Evolutionary conservation across 805 yeast species (phyloP).

Genomic region (Kazachstania taianensis): DNA sequence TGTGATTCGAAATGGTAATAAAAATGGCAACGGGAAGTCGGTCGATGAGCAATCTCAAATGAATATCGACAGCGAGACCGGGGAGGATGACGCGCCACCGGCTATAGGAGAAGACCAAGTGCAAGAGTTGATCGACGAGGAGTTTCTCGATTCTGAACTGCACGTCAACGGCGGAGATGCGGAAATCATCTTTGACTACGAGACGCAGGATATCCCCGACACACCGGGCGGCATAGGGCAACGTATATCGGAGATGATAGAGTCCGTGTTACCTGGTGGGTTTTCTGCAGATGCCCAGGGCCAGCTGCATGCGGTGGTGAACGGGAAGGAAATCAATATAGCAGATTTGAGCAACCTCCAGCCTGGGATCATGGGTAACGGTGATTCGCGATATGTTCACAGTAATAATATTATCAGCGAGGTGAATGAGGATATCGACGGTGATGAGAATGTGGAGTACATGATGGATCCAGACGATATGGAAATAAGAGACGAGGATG

Average conservation of each 20-base stretch:
- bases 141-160: slow-evolving; percentile 18
- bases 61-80: not conserved
- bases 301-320: slow-evolving; percentile 20
- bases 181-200: slow-evolving; percentile 26
- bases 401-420: not conserved
- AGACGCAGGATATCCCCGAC: slow-evolving; percentile 18
- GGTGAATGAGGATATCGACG: not conserved
- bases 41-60: not conserved
- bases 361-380: not conserved
- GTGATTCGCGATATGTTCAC: not conserved
- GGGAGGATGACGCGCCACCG: not conserved
- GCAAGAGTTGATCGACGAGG: slow-evolving; percentile 10
- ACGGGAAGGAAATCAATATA: slow-evolving; percentile 18
- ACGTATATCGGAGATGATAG: slow-evolving; percentile 23
- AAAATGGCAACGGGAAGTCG: not conserved
- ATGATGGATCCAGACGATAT: no score
- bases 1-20: slow-evolving; percentile 12
- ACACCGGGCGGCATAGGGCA: slow-evolving; percentile 21
- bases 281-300: slow-evolving; percentile 20
- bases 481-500: no score
- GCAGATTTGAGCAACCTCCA: slow-evolving; percentile 10
- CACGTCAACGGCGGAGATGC: slow-evolving; percentile 22
- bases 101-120: slow-evolving; percentile 1
- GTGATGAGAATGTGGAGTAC: not conserved
- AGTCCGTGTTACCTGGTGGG: slow-evolving; percentile 23